Evolutionary conservation across 305 asterid genomes (phyloP).

Genomic region (Fraxinus dipetala): DNA sequence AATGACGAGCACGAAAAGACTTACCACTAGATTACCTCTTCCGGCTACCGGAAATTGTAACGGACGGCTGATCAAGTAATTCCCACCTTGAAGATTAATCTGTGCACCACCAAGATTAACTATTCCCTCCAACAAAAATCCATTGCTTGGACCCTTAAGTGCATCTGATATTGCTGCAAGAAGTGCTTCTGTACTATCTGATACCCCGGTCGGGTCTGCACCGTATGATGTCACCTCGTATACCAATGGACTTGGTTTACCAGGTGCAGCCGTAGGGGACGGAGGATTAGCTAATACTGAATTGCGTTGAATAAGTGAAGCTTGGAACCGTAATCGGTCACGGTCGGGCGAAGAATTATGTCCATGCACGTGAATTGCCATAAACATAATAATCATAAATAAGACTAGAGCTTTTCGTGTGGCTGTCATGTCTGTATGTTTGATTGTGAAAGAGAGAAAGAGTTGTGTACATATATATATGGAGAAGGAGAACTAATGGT

Average conservation of each 20-base stretch:
- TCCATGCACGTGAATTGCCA: conserved; percentile 33
- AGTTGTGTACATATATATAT: neutral
- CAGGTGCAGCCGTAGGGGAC: neutral
- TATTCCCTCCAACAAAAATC: conserved; percentile 52
- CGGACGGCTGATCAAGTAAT: conserved; percentile 71
- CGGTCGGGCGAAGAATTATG: neutral
- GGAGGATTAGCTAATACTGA: conserved; percentile 16
- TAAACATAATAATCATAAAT: conserved; percentile 12
- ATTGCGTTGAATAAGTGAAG: conserved; percentile 25
- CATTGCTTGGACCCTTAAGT: conserved; percentile 46
- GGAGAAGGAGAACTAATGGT: neutral
- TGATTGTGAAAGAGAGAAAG: neutral
- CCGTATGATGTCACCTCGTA: conserved; percentile 79
- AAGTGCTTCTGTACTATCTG: conserved; percentile 70
- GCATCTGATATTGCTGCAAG: conserved; percentile 64
- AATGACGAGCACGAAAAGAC: conserved; percentile 2
- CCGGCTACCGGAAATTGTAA: conserved; percentile 57
- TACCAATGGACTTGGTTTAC: neutral
- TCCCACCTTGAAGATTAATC: conserved; percentile 79
- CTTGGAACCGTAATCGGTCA: conserved; percentile 24
- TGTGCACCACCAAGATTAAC: conserved; percentile 77
- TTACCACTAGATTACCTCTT: conserved; percentile 71
- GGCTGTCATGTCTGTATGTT: conserved; percentile 32
- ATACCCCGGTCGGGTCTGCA: conserved; percentile 79
- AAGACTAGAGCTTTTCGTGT: conserved; percentile 30